These are phyloP conservation scores for Stentor coeruleus DNA, from an alignment of 73 alveolate species.

Conservation along the genomic window DNA sequence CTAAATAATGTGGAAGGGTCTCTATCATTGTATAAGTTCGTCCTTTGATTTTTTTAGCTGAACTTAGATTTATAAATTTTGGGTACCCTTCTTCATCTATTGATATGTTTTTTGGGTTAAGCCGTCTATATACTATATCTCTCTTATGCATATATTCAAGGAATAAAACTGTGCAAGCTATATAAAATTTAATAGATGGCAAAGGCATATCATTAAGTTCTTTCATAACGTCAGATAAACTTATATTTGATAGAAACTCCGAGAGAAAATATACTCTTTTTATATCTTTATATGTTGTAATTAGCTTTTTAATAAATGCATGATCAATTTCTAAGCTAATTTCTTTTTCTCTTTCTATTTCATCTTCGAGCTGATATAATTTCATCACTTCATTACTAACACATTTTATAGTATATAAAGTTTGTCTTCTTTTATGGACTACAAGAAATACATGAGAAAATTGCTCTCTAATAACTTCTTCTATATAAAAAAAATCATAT, in stretches of 20 bases:
- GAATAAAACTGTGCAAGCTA: neutral
- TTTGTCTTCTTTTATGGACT: neutral
- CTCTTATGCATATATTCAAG: slow-evolving; percentile 15
- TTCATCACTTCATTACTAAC: neutral
- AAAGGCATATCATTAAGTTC: neutral
- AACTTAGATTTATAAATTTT: neutral
- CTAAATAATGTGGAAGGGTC: too few species aligned
- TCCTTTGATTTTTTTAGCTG: slow-evolving; percentile 23
- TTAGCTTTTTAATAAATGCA: neutral
- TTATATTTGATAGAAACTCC: neutral
- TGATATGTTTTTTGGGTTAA: slow-evolving; percentile 20
- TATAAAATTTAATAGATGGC: neutral
- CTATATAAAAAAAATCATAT: neutral
- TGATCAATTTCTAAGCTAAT: slow-evolving; percentile 1
- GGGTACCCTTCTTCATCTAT: slow-evolving; percentile 14
- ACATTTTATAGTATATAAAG: neutral
- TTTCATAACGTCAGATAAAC: neutral
- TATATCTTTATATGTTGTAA: neutral
- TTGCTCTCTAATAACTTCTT: neutral
- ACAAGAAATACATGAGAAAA: neutral
- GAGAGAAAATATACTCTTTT: slow-evolving; percentile 6
- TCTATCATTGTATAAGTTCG: slow-evolving; percentile 24
- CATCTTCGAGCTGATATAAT: neutral
- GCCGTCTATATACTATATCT: neutral
- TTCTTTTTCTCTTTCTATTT: neutral